Conservation (phyloP, 2,329 filamentous ascomycete species). For the Truncatella angustata region DNA sequence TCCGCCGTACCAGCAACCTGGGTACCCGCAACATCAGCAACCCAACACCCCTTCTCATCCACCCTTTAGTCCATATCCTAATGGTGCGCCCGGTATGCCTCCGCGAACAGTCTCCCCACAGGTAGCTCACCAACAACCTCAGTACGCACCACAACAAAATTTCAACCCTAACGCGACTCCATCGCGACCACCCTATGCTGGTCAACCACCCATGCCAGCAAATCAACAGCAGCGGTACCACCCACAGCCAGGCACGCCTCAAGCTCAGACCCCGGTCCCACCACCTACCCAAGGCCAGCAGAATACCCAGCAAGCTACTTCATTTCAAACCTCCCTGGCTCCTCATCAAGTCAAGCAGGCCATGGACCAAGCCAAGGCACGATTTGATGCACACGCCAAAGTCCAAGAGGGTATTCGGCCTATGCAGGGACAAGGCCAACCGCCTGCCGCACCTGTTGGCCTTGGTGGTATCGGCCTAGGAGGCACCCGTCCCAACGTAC, state of each 20-base stretch:
- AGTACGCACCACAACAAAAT: slow-evolving; percentile 24
- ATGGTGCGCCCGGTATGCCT: slow-evolving; percentile 23
- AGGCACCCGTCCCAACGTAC: slow-evolving; percentile 20
- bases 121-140: slow-evolving; percentile 25
- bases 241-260: slow-evolving; percentile 20
- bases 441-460: slow-evolving; percentile 27
- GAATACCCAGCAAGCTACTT: slow-evolving; percentile 16
- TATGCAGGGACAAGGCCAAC: slow-evolving; percentile 18
- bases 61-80: slow-evolving; percentile 26
- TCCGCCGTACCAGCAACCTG: slow-evolving; percentile 20
- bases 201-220: slow-evolving; percentile 24
- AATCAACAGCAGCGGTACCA: slow-evolving; percentile 24
- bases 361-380: slow-evolving; percentile 30
- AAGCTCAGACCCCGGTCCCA: slow-evolving; percentile 20
- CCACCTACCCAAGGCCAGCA: slow-evolving; percentile 19
- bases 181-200: slow-evolving; percentile 23
- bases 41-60: slow-evolving; percentile 25
- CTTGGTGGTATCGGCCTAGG: slow-evolving; percentile 29
- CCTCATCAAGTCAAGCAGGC: slow-evolving; percentile 30
- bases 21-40: slow-evolving; percentile 26
- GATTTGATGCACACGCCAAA: slow-evolving; percentile 26
- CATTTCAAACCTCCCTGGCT: slow-evolving; percentile 29
- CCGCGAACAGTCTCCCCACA: slow-evolving; percentile 29
- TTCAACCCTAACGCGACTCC: slow-evolving; percentile 26
- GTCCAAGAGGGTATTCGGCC: slow-evolving; percentile 25